Conservation (phyloP, 768 basidiomycete genomes). For the Pisolithus tinctorius region DNA sequence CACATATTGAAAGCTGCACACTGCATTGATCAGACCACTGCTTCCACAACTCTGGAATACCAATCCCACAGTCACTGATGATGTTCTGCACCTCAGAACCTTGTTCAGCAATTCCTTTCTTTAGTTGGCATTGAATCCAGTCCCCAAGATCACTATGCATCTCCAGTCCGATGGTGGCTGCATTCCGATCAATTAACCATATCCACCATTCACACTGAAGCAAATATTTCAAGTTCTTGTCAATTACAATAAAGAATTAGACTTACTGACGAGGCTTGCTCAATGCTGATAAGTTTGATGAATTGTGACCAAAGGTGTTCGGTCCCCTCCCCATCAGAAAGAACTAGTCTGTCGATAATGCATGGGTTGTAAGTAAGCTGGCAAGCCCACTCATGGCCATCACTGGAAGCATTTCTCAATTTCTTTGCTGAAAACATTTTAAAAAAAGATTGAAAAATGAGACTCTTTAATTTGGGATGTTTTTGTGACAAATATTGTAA, state of each 20-base stretch:
- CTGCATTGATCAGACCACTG: conserved; percentile 1
- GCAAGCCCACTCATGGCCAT: conserved; percentile 28
- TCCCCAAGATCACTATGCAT: conserved; percentile 24
- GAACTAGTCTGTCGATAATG: neutral
- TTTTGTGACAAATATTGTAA: too few relatives aligned
- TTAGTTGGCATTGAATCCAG: conserved; percentile 24
- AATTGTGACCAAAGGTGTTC: conserved; percentile 28
- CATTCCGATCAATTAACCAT: conserved; percentile 31
- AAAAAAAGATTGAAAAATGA: too few relatives aligned
- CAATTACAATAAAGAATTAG: neutral
- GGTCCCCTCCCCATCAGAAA: conserved; percentile 7
- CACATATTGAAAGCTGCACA: conserved; percentile 4
- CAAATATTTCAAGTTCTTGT: neutral
- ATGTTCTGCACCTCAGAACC: neutral
- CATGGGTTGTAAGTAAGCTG: conserved; percentile 5
- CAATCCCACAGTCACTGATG: neutral
- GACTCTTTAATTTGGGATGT: too few relatives aligned
- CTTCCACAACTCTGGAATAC: neutral
- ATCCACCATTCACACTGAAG: conserved; percentile 18
- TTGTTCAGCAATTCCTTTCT: conserved; percentile 12
- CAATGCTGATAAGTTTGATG: conserved; percentile 29
- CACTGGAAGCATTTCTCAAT: too few relatives aligned
- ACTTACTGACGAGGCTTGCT: conserved; percentile 28
- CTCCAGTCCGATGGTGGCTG: conserved; percentile 18
- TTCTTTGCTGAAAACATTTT: too few relatives aligned